A percentile compares a stretch with the other conserved stretches of the same genome.
phyloP scores from a whole-genome alignment of 148 eudicot genomes.

The Silene uniflora region DNA sequence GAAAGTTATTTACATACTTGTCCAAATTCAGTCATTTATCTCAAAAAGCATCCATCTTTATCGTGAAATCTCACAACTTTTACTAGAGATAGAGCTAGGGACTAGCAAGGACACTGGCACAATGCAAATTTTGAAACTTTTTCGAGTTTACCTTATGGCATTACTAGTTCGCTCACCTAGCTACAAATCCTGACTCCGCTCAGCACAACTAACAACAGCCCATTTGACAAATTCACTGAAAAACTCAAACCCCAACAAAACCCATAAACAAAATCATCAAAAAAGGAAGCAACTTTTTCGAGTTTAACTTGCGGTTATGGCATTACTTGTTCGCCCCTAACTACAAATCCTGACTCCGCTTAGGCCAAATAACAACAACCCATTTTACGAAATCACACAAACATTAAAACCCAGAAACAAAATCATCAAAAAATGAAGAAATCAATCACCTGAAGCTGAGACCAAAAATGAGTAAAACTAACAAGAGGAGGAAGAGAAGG shows the following conservation, averaged over 20 bases:
- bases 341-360: too few relatives aligned
- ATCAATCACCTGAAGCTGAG: slow-evolving; percentile 48
- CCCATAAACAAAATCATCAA: background rate
- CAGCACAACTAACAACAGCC: too few relatives aligned
- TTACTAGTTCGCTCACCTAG: background rate
- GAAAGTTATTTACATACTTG: too few relatives aligned
- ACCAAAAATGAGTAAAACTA: slow-evolving; percentile 39
- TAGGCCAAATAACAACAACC: background rate
- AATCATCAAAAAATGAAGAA: background rate
- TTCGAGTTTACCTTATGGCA: too few relatives aligned
- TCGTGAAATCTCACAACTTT: background rate
- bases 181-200: background rate
- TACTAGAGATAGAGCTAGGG: too few relatives aligned
- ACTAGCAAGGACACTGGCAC: too few relatives aligned
- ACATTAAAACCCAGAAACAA: background rate
- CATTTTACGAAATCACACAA: background rate
- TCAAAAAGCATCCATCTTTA: background rate
- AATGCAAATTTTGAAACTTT: too few relatives aligned
- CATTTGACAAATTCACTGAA: background rate
- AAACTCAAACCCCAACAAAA: background rate
- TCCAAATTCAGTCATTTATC: background rate
- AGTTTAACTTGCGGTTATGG: too few relatives aligned
- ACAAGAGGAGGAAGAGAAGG: slow-evolving; percentile 38
- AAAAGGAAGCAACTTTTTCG: background rate
- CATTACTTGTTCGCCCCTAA: too few relatives aligned